Evolutionary conservation across 345 rosid species (phyloP).

Genomic region (Gynandropsis gynandra): DNA sequence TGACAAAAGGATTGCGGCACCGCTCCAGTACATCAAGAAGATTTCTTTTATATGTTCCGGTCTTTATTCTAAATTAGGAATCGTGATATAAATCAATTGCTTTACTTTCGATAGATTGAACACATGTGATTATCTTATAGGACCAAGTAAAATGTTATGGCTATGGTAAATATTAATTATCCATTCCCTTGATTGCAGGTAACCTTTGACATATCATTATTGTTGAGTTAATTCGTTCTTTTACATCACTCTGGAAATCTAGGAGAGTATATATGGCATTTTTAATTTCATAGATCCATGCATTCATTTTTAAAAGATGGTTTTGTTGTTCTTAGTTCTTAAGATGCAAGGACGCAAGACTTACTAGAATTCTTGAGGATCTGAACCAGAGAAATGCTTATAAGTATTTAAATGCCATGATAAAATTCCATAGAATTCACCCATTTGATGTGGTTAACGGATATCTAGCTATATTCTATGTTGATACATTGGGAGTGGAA

Average conservation of each 20-base stretch:
- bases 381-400: slow-evolving; percentile 82
- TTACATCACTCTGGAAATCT: too few relatives aligned
- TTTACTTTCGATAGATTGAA: too few relatives aligned
- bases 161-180: too few relatives aligned
- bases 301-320: slow-evolving; percentile 21
- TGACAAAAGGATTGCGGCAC: too few relatives aligned
- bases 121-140: too few relatives aligned
- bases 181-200: slow-evolving; percentile 96
- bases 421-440: slow-evolving; percentile 76
- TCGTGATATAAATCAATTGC: too few relatives aligned
- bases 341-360: slow-evolving; percentile 97
- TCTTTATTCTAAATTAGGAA: too few relatives aligned
- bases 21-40: too few relatives aligned
- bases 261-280: not conserved
- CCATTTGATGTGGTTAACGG: slow-evolving; percentile 94
- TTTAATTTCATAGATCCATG: not conserved
- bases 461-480: slow-evolving; percentile 91
- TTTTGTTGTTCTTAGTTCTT: slow-evolving; percentile 56
- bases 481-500: slow-evolving; percentile 96
- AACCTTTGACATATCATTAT: slow-evolving; percentile 18
- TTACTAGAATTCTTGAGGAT: slow-evolving; percentile 93
- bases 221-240: not conserved
- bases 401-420: slow-evolving; percentile 88
- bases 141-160: too few relatives aligned
- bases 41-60: too few relatives aligned